These are phyloP conservation scores for Garcia nutans DNA, from an alignment of 345 rosid genomes.

Conservation along the genomic window DNA sequence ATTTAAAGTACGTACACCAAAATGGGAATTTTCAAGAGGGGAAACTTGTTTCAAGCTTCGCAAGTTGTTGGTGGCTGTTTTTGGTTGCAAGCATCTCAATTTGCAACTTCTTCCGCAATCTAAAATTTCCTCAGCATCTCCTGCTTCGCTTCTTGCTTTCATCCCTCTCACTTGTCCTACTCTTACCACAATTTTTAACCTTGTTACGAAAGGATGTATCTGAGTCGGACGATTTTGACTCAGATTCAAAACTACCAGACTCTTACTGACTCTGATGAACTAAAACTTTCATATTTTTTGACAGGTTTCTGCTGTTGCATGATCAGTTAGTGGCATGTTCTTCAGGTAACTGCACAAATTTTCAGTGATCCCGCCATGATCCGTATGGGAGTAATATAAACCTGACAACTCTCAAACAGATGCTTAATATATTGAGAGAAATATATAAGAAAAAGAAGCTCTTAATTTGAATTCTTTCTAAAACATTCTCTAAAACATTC, in stretches of 20 bases:
- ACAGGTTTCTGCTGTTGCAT: constrained; percentile 75
- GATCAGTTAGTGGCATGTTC: constrained; percentile 90
- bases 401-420: no score
- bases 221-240: constrained; percentile 26
- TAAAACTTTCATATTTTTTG: constrained; percentile 35
- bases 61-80: no score
- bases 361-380: constrained; percentile 80
- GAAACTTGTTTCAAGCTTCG: no score
- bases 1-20: constrained; percentile 73
- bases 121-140: neutral
- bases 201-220: neutral
- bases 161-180: constrained; percentile 5
- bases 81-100: no score
- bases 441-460: no score
- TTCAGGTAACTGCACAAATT: constrained; percentile 79
- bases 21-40: constrained; percentile 36
- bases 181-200: neutral
- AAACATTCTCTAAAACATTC: no score
- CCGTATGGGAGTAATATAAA: no score
- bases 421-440: no score
- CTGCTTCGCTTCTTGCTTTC: constrained; percentile 13
- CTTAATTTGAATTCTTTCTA: no score
- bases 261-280: constrained; percentile 47
- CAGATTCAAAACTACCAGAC: neutral
- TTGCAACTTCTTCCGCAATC: no score